Percentiles rank a stretch among this genome's conserved stretches.
phyloP scores from a whole-genome alignment of 306 rosid species.

The Glycine soja region DNA sequence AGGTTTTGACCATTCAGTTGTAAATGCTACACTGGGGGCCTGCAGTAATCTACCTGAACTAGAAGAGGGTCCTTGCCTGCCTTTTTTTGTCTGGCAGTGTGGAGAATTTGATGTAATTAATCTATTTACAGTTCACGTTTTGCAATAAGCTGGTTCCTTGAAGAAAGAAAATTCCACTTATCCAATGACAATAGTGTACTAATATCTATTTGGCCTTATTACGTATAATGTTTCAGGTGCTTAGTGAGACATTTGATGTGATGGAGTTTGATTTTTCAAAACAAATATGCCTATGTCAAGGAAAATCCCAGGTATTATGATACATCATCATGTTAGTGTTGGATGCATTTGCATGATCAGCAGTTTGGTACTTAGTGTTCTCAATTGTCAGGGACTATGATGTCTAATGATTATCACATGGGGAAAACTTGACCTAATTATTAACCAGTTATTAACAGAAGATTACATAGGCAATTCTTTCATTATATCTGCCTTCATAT shows the following conservation, averaged over 20 bases:
- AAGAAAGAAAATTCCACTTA: conserved; percentile 26
- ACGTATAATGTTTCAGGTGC: conserved; percentile 66
- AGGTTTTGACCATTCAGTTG: conserved; percentile 82
- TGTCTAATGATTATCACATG: neutral
- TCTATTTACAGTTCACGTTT: conserved; percentile 34
- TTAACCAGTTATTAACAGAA: conserved; percentile 1
- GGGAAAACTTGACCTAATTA: conserved; percentile 22
- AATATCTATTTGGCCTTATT: conserved; percentile 12
- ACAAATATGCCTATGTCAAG: conserved; percentile 62
- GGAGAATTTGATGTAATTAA: conserved; percentile 73
- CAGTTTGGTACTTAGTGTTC: conserved; percentile 14
- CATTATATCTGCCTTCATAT: conserved; percentile 18
- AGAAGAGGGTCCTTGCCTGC: conserved; percentile 74
- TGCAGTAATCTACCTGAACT: conserved; percentile 65
- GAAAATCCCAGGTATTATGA: conserved; percentile 70
- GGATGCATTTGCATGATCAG: conserved; percentile 34
- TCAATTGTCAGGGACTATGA: neutral
- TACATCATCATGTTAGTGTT: conserved; percentile 26
- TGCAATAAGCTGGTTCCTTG: conserved; percentile 23
- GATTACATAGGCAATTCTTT: neutral
- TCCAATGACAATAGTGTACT: conserved; percentile 18
- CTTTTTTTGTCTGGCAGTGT: conserved; percentile 79
- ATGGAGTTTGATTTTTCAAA: conserved; percentile 92
- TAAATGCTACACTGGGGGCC: conserved; percentile 78
- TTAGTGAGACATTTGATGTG: conserved; percentile 69